Evolutionary conservation across 345 rosid genomes (phyloP), one percentile per base, ranked within the genome.

Genomic region (Lepidium sativum): DNA sequence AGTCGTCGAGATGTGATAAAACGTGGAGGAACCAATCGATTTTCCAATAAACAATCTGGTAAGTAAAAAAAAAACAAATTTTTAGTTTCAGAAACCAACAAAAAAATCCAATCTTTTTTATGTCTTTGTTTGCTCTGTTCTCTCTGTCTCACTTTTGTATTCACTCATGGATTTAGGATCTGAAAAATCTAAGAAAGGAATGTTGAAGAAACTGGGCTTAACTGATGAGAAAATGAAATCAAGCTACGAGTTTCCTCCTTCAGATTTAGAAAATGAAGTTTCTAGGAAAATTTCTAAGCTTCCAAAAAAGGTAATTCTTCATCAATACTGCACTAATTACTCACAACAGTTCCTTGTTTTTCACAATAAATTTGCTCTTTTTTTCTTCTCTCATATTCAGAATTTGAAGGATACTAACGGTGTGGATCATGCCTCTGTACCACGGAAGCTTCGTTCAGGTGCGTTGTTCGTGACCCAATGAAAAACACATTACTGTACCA

Each of bases 391-490:
- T 20, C 38, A 9, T 23, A 8, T 50, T 66, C 74, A 85, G 90
- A 64, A 69, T 63, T 69, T 76, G 54, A 73, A 82, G 62, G 86
- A 77, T 68, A 72, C 60, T 69, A 78, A 77, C 61, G 85, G 81
- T 54, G 89, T 82, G 61, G 81, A 71, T 77, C 91, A 83, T 76
- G 82, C 95, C 75, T 77, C 92, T 65, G 83, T 92, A 66, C 98
- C 98, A 17, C 80, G 98, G 66, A 92, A 85, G 88, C 85, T 89
- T 70, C 98, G 98, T 54, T 89, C 98, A 80, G 96, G 98, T 92
- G 74, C 67, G 80, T 70, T 32, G 10, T 61, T 78, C 71, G 63
- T 67, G 68, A 71, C 68, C 16, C 41, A 55, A 42, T 43, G 23
- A 61, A 3, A 23, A 23, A 23, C 2, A 23, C 25, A 23, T 31